Evolutionary conservation across 2,329 filamentous ascomycete species (phyloP).

Genomic region (Apiospora koreana): DNA sequence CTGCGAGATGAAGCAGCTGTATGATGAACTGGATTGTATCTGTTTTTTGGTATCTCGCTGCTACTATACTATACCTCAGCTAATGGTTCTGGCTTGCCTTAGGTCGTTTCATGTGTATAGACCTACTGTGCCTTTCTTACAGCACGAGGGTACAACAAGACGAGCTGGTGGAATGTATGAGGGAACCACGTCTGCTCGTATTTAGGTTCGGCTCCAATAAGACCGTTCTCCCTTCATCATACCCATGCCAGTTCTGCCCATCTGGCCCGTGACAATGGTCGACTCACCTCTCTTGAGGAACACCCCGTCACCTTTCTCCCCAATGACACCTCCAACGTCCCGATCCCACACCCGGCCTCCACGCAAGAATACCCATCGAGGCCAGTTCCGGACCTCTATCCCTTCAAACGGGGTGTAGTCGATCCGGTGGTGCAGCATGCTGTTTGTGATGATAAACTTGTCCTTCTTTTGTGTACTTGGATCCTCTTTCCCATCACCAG

Average conservation of each 20-base stretch:
- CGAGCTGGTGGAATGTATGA: not conserved
- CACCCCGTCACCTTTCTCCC: conserved; percentile 26
- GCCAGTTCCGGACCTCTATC: conserved; percentile 58
- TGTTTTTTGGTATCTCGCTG: too few relatives aligned
- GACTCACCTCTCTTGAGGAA: conserved; percentile 21
- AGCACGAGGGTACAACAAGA: not conserved
- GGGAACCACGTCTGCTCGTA: not conserved
- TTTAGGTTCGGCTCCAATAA: not conserved
- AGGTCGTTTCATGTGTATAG: not conserved
- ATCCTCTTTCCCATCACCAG: conserved; percentile 25
- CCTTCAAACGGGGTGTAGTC: conserved; percentile 67
- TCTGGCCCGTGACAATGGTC: conserved; percentile 14
- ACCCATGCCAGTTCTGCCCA: conserved; percentile 10
- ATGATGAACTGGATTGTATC: not conserved
- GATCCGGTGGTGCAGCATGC: conserved; percentile 59
- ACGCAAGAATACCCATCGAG: conserved; percentile 59
- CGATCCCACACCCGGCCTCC: conserved; percentile 60
- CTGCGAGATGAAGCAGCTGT: not conserved
- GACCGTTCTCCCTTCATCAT: conserved; percentile 13
- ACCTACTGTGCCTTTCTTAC: too few relatives aligned
- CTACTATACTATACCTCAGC: too few relatives aligned
- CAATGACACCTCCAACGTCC: conserved; percentile 51
- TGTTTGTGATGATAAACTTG: conserved; percentile 48
- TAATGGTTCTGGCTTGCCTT: not conserved
- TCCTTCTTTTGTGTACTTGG: conserved; percentile 40